Conservation (phyloP, 2,329 filamentous ascomycete species). For the Neofusicoccum cordaticola region DNA sequence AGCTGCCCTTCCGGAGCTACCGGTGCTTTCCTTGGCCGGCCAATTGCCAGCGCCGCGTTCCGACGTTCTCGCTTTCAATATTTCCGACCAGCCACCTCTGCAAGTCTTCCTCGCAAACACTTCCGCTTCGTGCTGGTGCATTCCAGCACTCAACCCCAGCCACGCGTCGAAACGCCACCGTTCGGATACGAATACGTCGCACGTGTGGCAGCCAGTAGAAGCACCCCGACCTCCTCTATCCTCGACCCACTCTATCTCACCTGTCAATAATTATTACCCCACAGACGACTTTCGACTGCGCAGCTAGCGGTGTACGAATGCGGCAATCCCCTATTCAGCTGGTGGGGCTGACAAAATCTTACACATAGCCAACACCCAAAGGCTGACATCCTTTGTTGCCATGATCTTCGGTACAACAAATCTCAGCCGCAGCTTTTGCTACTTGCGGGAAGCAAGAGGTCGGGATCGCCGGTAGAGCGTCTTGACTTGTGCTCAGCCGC, state of each 20-base stretch:
- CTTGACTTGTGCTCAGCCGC: not conserved
- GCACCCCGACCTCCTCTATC: not conserved
- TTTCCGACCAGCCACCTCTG: not conserved
- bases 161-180: not conserved
- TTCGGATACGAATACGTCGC: not conserved
- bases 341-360: not conserved
- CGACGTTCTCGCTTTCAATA: not conserved
- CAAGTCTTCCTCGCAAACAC: not conserved
- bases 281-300: not conserved
- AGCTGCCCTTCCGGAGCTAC: no score
- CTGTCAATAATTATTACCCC: not conserved
- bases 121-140: not conserved
- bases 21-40: not conserved
- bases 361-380: not conserved
- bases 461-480: not conserved
- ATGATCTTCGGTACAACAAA: not conserved
- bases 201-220: not conserved
- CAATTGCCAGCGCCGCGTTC: not conserved
- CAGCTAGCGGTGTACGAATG: not conserved
- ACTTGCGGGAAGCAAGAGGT: not conserved
- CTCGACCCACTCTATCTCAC: not conserved
- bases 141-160: not conserved
- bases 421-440: not conserved
- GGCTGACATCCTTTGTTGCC: not conserved
- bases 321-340: not conserved